A percentile compares a stretch with the other conserved stretches of the same genome.
Conservation (phyloP, 1,139 yeast species). For the Blastobotrys apis region DNA sequence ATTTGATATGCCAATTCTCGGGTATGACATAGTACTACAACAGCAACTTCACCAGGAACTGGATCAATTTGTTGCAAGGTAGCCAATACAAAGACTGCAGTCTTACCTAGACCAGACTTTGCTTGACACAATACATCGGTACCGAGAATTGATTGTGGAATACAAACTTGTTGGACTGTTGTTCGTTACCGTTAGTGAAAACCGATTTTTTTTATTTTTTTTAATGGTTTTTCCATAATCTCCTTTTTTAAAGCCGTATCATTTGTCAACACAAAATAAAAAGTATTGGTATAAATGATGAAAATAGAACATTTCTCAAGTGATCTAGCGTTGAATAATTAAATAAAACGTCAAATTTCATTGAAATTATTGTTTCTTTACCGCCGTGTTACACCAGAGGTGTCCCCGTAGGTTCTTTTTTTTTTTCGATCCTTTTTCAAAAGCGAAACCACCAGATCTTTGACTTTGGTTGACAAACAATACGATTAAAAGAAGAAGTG, state of each 20-base stretch:
- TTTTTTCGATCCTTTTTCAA: too few relatives aligned
- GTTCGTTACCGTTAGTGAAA: too few relatives aligned
- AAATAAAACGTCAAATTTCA: too few relatives aligned
- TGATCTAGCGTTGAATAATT: too few relatives aligned
- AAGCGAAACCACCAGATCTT: too few relatives aligned
- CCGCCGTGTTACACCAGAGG: too few relatives aligned
- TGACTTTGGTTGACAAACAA: background rate
- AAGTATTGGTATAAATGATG: too few relatives aligned
- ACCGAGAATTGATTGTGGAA: slow-evolving; percentile 97
- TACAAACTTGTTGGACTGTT: slow-evolving; percentile 95
- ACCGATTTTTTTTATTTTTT: slow-evolving; percentile 14
- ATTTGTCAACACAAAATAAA: background rate
- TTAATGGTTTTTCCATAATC: background rate
- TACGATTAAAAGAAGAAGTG: background rate
- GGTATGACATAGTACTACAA: slow-evolving; percentile 93
- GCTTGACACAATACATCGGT: slow-evolving; percentile 98
- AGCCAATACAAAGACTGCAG: slow-evolving; percentile 95
- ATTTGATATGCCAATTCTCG: slow-evolving; percentile 98
- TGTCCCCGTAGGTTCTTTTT: too few relatives aligned
- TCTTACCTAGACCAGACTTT: slow-evolving; percentile 98
- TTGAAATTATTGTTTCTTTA: too few relatives aligned
- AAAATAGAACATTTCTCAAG: too few relatives aligned
- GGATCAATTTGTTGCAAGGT: slow-evolving; percentile 97
- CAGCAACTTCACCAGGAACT: slow-evolving; percentile 92
- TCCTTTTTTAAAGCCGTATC: background rate